A percentile compares a stretch with the other conserved stretches of the same genome.
Conservation (phyloP, 108 stramenopile species). For the Seminavis robusta region DNA sequence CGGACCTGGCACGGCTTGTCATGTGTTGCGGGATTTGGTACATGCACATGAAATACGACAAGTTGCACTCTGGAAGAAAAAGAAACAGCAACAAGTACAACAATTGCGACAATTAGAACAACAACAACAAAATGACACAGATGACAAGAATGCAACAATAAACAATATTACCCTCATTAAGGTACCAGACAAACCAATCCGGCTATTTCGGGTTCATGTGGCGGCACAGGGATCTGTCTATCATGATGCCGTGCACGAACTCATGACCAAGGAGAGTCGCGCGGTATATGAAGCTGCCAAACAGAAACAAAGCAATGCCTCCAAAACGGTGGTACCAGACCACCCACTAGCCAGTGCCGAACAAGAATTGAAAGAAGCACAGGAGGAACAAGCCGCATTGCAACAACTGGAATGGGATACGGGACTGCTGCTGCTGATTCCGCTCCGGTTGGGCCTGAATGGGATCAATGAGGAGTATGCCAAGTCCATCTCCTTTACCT, state of each 20-base stretch:
- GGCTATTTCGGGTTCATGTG: conserved; percentile 63
- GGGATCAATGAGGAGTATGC: conserved; percentile 58
- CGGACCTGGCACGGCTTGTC: conserved; percentile 80
- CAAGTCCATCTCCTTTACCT: conserved; percentile 40
- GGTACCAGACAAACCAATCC: too few species aligned
- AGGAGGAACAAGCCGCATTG: too few species aligned
- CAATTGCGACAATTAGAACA: conserved; percentile 8
- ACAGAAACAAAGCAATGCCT: conserved; percentile 5
- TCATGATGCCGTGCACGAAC: conserved; percentile 52
- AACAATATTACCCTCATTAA: too few species aligned
- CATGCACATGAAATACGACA: conserved; percentile 47
- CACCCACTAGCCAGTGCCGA: conserved; percentile 18
- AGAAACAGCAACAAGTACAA: conserved; percentile 8
- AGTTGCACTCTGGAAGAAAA: too few species aligned
- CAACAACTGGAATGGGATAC: conserved; percentile 65
- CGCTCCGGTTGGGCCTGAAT: conserved; percentile 70
- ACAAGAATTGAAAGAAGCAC: conserved; percentile 15
- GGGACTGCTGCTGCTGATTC: conserved; percentile 66
- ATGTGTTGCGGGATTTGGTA: conserved; percentile 75
- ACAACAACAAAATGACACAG: conserved; percentile 4
- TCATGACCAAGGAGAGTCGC: conserved; percentile 54
- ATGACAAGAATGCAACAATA: too few species aligned
- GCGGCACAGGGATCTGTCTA: conserved; percentile 85
- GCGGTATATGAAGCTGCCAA: conserved; percentile 7
- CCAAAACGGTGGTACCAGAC: neutral